Evolutionary conservation across 306 rosid genomes (phyloP), one percentile per base, ranked within the genome.

Genomic region (Prinsepia uniflora): DNA sequence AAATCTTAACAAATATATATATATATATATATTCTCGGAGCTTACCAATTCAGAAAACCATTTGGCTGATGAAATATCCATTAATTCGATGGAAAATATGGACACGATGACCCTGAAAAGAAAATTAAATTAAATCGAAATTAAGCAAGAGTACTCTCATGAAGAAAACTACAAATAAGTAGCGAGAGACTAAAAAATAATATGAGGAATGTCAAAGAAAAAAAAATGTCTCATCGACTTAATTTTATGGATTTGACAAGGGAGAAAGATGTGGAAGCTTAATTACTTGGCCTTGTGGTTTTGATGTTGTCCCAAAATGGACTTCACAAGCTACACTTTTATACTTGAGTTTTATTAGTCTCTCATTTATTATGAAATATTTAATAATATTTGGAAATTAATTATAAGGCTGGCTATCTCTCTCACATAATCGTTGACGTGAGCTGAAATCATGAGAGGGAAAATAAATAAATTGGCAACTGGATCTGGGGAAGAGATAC

Each of bases 11-110:
- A 30, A 48, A 48, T n/a, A n/a, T n/a, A n/a, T n/a, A 12, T 17
- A 9, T 50, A 50, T 50, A 50, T 50, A 50, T 18, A 4, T 45
- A 18, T 36, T n/a, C 14, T 20, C 30, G 45, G 15, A 48, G 46
- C 22, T 78, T 78, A 89, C 96, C 90, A 86, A 70, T 40, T 92
- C 87, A 17, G 84, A 82, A 36, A 84, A 64, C 92, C 87, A 86
- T 75, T 18, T 82, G 0, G 73, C 53, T 12, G 82, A 56, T 45
- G 84, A 64, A 39, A 74, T 55, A 13, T 84, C 92, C 79, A 86
- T 76, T 36, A 30, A 30, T 30, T 57, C 63, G 7, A 42, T 41
- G 7, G 30, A 22, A 14, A 22, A 3, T 43, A 34, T 19, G 3
- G 41, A 57, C 7, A 18, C 40, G 55, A 39, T 42, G 45, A 61